Percentiles rank a stretch among this genome's conserved stretches.
These are phyloP conservation scores for Vanderwaltozyma tropicalis DNA, from an alignment of 805 yeast species.

Conservation along the genomic window DNA sequence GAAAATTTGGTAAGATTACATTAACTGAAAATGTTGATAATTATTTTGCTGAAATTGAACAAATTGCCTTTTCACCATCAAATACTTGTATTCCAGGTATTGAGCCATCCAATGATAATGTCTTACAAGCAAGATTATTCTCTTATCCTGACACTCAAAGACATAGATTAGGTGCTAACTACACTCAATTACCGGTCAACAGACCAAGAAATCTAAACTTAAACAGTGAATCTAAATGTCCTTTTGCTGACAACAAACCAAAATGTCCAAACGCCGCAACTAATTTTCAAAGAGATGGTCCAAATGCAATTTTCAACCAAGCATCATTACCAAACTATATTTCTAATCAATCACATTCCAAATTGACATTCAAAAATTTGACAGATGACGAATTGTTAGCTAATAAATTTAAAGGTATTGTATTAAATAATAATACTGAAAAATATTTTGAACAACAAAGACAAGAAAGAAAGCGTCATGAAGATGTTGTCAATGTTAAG, in stretches of 20 bases:
- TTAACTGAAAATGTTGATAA: conserved; percentile 47
- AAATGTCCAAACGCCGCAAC: conserved; percentile 30
- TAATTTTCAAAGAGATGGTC: conserved; percentile 52
- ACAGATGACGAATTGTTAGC: conserved; percentile 9
- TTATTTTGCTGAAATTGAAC: conserved; percentile 41
- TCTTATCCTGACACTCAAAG: conserved; percentile 72
- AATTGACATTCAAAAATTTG: conserved; percentile 14
- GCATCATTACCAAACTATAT: conserved; percentile 44
- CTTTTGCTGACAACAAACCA: not conserved
- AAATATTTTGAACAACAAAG: conserved; percentile 23
- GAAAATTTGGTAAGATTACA: conserved; percentile 58
- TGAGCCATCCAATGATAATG: conserved; percentile 72
- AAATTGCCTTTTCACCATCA: conserved; percentile 59
- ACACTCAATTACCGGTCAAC: conserved; percentile 58
- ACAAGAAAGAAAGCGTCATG: conserved; percentile 27
- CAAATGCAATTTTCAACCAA: conserved; percentile 38
- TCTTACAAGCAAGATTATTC: conserved; percentile 64
- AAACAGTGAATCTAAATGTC: not conserved
- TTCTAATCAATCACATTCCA: conserved; percentile 26
- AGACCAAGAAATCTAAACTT: conserved; percentile 21
- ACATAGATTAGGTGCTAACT: conserved; percentile 63
- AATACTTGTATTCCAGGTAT: conserved; percentile 60
- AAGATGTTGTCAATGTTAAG: conserved; percentile 30
- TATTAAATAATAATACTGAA: conserved; percentile 20
- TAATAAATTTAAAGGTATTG: conserved; percentile 29